Base-by-base conservation (phyloP, 345 rosid genomes). In the Ceriops zippeliana region DNA sequence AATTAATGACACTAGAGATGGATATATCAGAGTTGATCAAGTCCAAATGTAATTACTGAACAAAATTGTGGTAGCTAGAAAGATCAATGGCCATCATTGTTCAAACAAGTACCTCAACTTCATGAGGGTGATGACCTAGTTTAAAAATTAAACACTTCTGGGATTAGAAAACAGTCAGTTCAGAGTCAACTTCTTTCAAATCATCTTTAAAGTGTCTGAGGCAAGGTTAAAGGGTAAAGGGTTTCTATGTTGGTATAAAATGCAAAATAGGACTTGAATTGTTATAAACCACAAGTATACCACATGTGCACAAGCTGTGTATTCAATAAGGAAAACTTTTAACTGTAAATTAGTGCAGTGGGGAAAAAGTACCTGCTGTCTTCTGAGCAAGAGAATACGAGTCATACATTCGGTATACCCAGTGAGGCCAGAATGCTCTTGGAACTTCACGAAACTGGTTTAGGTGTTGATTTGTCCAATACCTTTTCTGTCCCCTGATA, bases 361-460 rank as follows among this genome's bases (percentile, higher is more conserved):
- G 5, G 26, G 5, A 5, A 60, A 60, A 78, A 67, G 31, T 88
- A 91, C 99, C 99, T 82, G 96, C 90, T 60, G 88, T 97, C 69
- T 87, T 86, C 70, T 81, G 87, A 72, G 99, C 90, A 79, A 95
- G 98, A 82, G 65, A 68, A 76, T 87, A 91, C 51, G 99, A 83
- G 75, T 95, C 98, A 67, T 86, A 84, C 96, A 95, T 91, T 17
- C 62, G 71, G 70, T 88, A 95, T 32, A 89, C 97, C 99, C 99
- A 91, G 62, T 69, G 66, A 28, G 99, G 99, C 93, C 86, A 90
- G 83, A 83, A 91, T 58, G 96, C 88, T 80, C 80, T 86, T 22
- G 96, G 73, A 58, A 72, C 76, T 73, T 70, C 71, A 27, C 81
- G 86, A 42, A 87, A 79, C 54, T 77, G 83, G 74, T 42, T 75